Base-by-base conservation (phyloP, 108 stramenopile genomes). In the Skeletonema tropicum region DNA sequence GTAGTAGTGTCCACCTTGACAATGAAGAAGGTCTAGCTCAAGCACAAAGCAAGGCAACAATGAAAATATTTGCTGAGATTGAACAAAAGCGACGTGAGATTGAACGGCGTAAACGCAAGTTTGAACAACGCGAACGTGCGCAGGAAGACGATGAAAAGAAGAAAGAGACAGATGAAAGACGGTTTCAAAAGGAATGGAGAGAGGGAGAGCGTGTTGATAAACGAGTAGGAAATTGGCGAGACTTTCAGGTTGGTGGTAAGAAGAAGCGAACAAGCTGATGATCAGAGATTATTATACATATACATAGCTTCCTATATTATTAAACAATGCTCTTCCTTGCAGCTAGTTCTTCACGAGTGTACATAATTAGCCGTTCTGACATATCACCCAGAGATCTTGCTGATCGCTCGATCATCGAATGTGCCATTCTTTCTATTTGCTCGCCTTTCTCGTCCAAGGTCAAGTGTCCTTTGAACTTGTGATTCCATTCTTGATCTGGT, bases 201-300 rank as follows among this genome's bases (percentile, higher is more conserved):
- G 81, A 93, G 35, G 86, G 78, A 26, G 83, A 85, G 32, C 80
- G 94, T 4, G 89, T 92, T 2, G 92, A 93, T 61, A 95, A 93
- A 60, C 83, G 94, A 3, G 76, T 95, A 57, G 92, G 94, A n/a
- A 95, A 92, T 86, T 95, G 94, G 94, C 74, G 94, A 57, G 86
- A 93, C 57, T 95, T 95, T 83, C 73, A 81, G 49, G n/a, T n/a
- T n/a, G n/a, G n/a, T n/a, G n/a, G 68, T 11, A 69, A 65, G 26
- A 77, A 66, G 65, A 39, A 52, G 8, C 52, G 52, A 23, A 21
- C 52, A 55, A 25, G 52, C 23, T 55, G 10, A 55, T 45, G 15
- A 45, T 11, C 42, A 15, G 42, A 45, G 42, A 3, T 45, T 45
- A n/a, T 4, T 5, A 45, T 3, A 45, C 5, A 45, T 45, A n/a